Percentiles rank a stretch among this genome's conserved stretches.
Conservation (phyloP, 352 stramenopile genomes). For the Phytopythium boreale region DNA sequence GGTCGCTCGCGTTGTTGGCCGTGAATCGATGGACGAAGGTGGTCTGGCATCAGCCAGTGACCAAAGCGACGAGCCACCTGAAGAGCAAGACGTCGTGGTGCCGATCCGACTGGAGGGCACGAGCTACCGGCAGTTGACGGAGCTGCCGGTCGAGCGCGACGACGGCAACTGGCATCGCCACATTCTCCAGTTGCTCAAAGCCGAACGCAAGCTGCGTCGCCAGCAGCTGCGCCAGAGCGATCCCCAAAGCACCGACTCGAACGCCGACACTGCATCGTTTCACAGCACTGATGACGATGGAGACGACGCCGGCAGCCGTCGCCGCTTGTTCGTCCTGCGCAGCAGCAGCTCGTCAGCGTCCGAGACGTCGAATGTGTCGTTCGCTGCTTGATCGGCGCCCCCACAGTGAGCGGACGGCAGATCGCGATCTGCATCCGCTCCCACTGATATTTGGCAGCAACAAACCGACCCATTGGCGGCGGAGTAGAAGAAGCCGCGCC, state of each 20-base stretch:
- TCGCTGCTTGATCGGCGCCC: not conserved
- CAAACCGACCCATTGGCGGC: not conserved
- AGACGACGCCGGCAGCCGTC: not conserved
- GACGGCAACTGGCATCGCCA: slow-evolving; percentile 28
- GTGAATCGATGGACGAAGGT: too few species aligned
- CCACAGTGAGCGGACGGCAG: not conserved
- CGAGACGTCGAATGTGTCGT: slow-evolving; percentile 3
- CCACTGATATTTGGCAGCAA: not conserved
- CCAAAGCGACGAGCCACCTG: not conserved
- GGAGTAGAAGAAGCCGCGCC: not conserved
- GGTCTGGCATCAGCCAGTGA: not conserved
- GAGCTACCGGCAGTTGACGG: slow-evolving; percentile 37
- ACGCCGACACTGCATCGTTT: slow-evolving; percentile 3
- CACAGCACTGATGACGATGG: not conserved
- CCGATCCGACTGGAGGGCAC: slow-evolving; percentile 6
- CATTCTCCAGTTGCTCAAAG: slow-evolving; percentile 35
- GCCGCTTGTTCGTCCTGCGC: slow-evolving; percentile 2
- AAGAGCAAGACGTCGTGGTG: slow-evolving; percentile 1
- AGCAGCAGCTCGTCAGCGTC: slow-evolving; percentile 21
- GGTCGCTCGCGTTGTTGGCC: too few species aligned
- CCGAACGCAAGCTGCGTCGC: slow-evolving; percentile 29
- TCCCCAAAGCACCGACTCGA: not conserved
- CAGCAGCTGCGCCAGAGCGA: not conserved
- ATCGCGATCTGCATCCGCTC: not conserved
- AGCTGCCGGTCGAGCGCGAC: slow-evolving; percentile 19